Conservation (phyloP, 768 basidiomycete genomes). For the Lactarius akahatsu region DNA sequence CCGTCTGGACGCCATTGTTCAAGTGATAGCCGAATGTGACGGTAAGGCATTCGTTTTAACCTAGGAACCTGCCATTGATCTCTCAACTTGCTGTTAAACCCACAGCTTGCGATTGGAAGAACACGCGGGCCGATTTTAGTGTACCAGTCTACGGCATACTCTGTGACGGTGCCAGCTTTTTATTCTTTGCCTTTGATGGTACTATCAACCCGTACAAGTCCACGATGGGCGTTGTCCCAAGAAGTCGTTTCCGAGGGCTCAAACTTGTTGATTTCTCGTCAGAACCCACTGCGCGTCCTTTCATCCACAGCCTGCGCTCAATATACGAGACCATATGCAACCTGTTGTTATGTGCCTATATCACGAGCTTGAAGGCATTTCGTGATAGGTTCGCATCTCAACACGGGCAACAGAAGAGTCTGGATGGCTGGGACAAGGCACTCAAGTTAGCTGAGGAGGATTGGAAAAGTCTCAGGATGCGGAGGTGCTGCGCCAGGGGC, state of each 20-base stretch:
- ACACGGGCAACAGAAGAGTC: not conserved
- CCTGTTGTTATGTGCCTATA: not conserved
- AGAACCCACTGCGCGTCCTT: not conserved
- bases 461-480: not conserved
- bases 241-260: not conserved
- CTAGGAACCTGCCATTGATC: not conserved
- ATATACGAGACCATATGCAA: not conserved
- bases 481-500: not conserved
- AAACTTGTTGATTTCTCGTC: not conserved
- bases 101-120: not conserved
- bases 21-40: not conserved
- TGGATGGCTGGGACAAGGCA: not conserved
- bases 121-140: not conserved
- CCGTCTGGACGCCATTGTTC: not conserved
- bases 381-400: not conserved
- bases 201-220: not conserved
- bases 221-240: not conserved
- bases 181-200: not conserved
- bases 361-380: not conserved
- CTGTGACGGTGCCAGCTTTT: not conserved
- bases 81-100: not conserved
- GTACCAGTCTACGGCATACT: not conserved
- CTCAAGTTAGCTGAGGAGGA: not conserved
- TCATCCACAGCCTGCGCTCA: not conserved
- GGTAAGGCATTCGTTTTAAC: not conserved